Evolutionary conservation across 2,329 filamentous ascomycete species (phyloP), one percentile per base, ranked within the genome.

Genomic region (Ceratocystis eucalypticola): DNA sequence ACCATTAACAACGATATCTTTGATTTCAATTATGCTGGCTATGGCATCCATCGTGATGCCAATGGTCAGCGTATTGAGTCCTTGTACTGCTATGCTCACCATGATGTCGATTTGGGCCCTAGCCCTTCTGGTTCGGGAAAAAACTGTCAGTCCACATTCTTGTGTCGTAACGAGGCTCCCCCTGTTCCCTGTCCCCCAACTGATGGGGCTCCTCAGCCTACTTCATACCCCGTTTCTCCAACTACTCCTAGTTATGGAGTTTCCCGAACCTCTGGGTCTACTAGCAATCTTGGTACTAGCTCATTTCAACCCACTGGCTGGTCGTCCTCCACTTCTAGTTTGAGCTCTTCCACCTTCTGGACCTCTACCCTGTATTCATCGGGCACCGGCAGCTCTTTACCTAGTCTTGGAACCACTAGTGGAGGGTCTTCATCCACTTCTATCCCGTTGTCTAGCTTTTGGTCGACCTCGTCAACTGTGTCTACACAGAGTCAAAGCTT

Each of bases 21-120:
- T 41, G 61, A 67, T 44, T 57, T n/a, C 30, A 48, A 53, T 50
- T 67, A 67, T 17, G 62, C 44, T 55, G 66, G 66, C 12, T 67
- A 67, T 41, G 61, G 50, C 22, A 8, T 65, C n/a, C 66, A 67
- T 8, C 30, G 10, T 8, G 41, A 45, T 44, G 4, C 28, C 37
- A 61, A 46, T 45, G 66, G 62, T 10, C 15, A 25, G 12, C 50
- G 41, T 50, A n/a, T 67, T 48, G 62, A 67, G 28, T 48, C 55
- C 28, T 55, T 67, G 20, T 67, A 61, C 28, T 67, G 50, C 22
- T 62, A 64, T 55, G 37, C 50, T 12, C n/a, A 50, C 48, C 59
- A 53, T 15, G 30, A 28, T 17, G 17, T 67, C 15, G 22, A 61
- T 6, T 8, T 67, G 37, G 53, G 62, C 15, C n/a, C 41, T 3